Evolutionary conservation across 2,329 filamentous ascomycete genomes (phyloP).

Genomic region (Trichoderma harzianum): DNA sequence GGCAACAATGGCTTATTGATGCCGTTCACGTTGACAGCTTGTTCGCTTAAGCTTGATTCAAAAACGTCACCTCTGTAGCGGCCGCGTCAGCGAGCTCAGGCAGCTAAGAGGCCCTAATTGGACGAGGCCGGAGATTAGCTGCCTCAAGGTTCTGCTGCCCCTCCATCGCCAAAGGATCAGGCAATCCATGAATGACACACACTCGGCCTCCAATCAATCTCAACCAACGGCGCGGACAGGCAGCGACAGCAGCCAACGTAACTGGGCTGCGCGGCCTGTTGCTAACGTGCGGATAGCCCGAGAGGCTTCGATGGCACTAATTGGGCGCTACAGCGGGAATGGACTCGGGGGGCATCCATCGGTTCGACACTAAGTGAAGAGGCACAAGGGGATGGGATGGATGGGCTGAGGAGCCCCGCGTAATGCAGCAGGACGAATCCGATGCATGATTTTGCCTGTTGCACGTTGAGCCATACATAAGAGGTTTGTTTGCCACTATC

Average conservation of each 20-base stretch:
- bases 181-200: neutral
- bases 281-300: neutral
- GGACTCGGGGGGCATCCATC: too few species aligned
- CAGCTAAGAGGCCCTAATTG: neutral
- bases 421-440: neutral
- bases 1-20: neutral
- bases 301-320: neutral
- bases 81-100: slow-evolving; percentile 4
- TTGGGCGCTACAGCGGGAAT: neutral
- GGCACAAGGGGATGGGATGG: neutral
- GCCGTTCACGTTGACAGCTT: neutral
- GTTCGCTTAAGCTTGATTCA: neutral
- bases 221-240: neutral
- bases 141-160: neutral
- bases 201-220: neutral
- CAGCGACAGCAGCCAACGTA: slow-evolving; percentile 5
- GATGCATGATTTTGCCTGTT: neutral
- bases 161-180: neutral
- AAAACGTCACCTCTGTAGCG: slow-evolving; percentile 3
- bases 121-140: neutral
- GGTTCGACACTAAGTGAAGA: neutral
- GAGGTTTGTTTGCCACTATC: neutral
- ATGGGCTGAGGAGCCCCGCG: neutral
- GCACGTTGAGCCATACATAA: neutral
- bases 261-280: slow-evolving; percentile 5